phyloP scores from a whole-genome alignment of 75 land plant species.

The Selaginella moellendorffii region DNA sequence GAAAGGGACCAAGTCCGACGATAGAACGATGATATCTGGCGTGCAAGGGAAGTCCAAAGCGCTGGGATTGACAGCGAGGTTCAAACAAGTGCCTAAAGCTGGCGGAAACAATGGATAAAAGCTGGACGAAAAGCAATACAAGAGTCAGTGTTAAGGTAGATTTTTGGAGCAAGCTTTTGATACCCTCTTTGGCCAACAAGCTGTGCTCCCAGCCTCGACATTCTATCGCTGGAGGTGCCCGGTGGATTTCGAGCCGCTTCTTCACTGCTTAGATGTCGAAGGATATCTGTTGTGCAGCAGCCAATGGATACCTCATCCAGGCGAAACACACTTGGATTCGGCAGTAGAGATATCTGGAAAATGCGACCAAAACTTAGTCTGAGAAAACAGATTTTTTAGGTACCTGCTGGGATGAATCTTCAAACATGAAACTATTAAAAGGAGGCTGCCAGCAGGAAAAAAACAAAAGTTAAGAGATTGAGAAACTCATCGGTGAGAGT shows the following conservation, averaged over 20 bases:
- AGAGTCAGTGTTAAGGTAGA: not conserved
- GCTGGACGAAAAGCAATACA: constrained; percentile 31
- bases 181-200: constrained; percentile 64
- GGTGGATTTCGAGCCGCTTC: constrained; percentile 47
- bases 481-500: no score
- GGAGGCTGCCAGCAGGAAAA: constrained; percentile 44
- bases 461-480: no score
- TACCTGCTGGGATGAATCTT: constrained; percentile 55
- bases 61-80: constrained; percentile 57
- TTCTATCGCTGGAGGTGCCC: constrained; percentile 41
- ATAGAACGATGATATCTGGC: constrained; percentile 64
- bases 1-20: constrained; percentile 80
- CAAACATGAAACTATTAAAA: constrained; percentile 33
- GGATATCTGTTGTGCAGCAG: constrained; percentile 63
- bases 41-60: constrained; percentile 37
- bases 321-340: constrained; percentile 49
- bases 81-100: constrained; percentile 51
- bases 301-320: constrained; percentile 58
- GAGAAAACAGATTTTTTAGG: no score
- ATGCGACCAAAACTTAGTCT: no score
- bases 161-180: not conserved
- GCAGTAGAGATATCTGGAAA: constrained; percentile 44
- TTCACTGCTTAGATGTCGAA: constrained; percentile 80
- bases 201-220: constrained; percentile 61
- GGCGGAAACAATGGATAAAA: constrained; percentile 89